phyloP scores from a whole-genome alignment of 208 protist genomes.

The Leishmania guyanensis region DNA sequence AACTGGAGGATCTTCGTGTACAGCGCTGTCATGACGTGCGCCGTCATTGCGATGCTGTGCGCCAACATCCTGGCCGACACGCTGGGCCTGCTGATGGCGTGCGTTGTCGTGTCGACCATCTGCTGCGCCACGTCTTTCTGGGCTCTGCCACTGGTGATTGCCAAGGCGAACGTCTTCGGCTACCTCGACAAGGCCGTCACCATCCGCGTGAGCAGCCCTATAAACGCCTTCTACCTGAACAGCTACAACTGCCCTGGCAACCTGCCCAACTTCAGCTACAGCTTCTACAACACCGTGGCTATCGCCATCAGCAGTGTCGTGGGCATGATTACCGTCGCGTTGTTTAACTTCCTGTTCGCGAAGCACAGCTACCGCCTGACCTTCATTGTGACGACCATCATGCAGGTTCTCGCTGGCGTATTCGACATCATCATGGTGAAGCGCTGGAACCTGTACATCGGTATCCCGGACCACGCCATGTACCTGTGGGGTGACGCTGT shows the following conservation, averaged over 20 bases:
- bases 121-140: conserved; percentile 56
- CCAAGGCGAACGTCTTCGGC: conserved; percentile 60
- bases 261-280: conserved; percentile 64
- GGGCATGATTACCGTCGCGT: conserved; percentile 41
- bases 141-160: conserved; percentile 58
- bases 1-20: conserved; percentile 58
- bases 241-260: conserved; percentile 35
- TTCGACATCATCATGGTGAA: conserved; percentile 65
- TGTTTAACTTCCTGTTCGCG: conserved; percentile 65
- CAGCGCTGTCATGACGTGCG: conserved; percentile 54
- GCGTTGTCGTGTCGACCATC: conserved; percentile 37
- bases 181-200: conserved; percentile 51
- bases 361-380: conserved; percentile 55
- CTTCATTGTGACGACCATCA: conserved; percentile 36
- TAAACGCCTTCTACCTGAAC: conserved; percentile 55
- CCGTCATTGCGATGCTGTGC: conserved; percentile 44
- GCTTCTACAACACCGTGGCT: conserved; percentile 64
- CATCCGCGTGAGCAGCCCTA: conserved; percentile 38
- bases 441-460: too few species aligned
- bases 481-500: too few species aligned
- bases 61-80: conserved; percentile 42
- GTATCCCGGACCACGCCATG: conserved; percentile 56
- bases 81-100: conserved; percentile 39
- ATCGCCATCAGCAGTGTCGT: conserved; percentile 43
- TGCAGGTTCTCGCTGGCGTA: conserved; percentile 43